Percentiles rank a stretch among this genome's conserved stretches.
Conservation (phyloP, 2,329 filamentous ascomycete species). For the Venturia pyrina region DNA sequence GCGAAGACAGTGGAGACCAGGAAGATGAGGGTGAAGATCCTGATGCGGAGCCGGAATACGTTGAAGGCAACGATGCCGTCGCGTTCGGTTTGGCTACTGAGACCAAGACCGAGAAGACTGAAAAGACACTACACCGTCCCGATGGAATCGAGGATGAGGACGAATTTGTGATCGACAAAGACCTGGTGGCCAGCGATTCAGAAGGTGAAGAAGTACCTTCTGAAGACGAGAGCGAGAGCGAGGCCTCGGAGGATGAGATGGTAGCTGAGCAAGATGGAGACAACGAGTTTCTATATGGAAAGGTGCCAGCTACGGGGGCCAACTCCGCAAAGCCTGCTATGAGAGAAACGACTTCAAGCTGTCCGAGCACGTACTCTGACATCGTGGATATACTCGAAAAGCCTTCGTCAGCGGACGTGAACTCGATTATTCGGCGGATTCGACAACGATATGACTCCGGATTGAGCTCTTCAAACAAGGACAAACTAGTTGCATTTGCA, state of each 20-base stretch:
- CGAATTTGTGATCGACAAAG: slow-evolving; percentile 83
- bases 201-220: slow-evolving; percentile 38
- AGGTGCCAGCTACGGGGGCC: slow-evolving; percentile 24
- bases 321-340: slow-evolving; percentile 60
- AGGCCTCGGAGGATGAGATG: slow-evolving; percentile 41
- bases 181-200: slow-evolving; percentile 74
- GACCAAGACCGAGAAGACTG: slow-evolving; percentile 50
- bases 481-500: slow-evolving; percentile 63
- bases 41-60: slow-evolving; percentile 20
- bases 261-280: slow-evolving; percentile 6
- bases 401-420: slow-evolving; percentile 55
- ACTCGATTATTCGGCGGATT: slow-evolving; percentile 77
- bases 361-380: slow-evolving; percentile 68
- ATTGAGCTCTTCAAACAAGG: slow-evolving; percentile 74
- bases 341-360: slow-evolving; percentile 49
- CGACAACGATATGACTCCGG: slow-evolving; percentile 88
- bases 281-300: slow-evolving; percentile 14
- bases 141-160: slow-evolving; percentile 72
- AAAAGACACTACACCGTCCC: slow-evolving; percentile 34
- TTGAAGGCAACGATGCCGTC: slow-evolving; percentile 45
- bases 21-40: slow-evolving; percentile 24
- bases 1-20: slow-evolving; percentile 35
- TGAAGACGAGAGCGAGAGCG: slow-evolving; percentile 46
- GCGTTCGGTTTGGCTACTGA: slow-evolving; percentile 54
- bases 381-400: slow-evolving; percentile 55